phyloP scores from a whole-genome alignment of 2,329 filamentous ascomycete species.

The Thelonectria discophora region DNA sequence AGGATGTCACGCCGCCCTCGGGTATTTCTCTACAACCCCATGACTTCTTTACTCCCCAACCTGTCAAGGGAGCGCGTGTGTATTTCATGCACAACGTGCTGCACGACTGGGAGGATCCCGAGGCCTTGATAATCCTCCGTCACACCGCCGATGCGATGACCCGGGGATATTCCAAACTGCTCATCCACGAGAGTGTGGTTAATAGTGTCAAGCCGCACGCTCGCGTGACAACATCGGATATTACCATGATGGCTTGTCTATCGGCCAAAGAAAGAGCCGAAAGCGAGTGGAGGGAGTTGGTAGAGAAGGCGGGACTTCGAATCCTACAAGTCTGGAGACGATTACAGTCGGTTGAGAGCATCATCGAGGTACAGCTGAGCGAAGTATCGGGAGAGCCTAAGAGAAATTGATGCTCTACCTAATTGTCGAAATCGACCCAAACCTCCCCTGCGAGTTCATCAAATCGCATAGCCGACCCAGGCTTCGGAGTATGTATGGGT shows the following conservation, averaged over 20 bases:
- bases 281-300: conserved; percentile 42
- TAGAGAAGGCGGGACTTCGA: conserved; percentile 38
- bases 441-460: too few species aligned
- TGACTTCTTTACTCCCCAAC: conserved; percentile 51
- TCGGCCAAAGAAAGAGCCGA: conserved; percentile 46
- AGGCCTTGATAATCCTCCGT: conserved; percentile 46
- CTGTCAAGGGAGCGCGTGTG: conserved; percentile 50
- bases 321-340: conserved; percentile 46
- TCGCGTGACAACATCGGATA: conserved; percentile 46
- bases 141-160: conserved; percentile 37
- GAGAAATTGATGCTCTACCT: too few species aligned
- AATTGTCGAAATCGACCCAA: too few species aligned
- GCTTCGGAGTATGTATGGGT: too few species aligned
- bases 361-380: conserved; percentile 37
- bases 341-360: conserved; percentile 39
- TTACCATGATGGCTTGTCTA: conserved; percentile 47
- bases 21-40: conserved; percentile 45
- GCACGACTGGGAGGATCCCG: conserved; percentile 59
- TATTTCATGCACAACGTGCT: conserved; percentile 60
- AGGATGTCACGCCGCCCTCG: conserved; percentile 33
- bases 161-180: conserved; percentile 48
- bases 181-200: conserved; percentile 50
- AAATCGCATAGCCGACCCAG: too few species aligned
- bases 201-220: conserved; percentile 41
- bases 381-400: too few species aligned